Evolutionary conservation across 441 rosid species (phyloP).

Genomic region (Gossypium davidsonii): DNA sequence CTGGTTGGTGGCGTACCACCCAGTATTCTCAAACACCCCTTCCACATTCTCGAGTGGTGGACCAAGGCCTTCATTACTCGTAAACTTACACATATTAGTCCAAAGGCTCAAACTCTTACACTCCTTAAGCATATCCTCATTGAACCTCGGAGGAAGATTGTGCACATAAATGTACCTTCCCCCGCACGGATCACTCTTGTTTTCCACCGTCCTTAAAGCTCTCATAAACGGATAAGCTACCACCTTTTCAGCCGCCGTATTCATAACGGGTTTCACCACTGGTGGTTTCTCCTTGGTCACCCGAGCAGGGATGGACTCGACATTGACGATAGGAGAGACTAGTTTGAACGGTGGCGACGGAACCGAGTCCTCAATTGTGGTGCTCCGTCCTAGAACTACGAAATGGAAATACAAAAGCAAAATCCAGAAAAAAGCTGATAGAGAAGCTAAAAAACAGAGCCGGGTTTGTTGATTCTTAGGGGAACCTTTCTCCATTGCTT

Average conservation of each 20-base stretch:
- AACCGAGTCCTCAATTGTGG: slow-evolving; percentile 34
- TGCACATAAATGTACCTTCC: slow-evolving; percentile 91
- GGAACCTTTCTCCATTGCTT: slow-evolving; percentile 65
- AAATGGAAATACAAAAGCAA: slow-evolving; percentile 73
- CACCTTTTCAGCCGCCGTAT: slow-evolving; percentile 4
- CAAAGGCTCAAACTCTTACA: slow-evolving; percentile 87
- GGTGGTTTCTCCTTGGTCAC: slow-evolving; percentile 6
- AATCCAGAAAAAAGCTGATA: slow-evolving; percentile 73
- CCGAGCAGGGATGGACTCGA: slow-evolving; percentile 23
- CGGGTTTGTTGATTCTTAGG: slow-evolving; percentile 53
- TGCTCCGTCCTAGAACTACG: slow-evolving; percentile 42
- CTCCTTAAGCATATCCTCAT: slow-evolving; percentile 90
- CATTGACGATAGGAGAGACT: slow-evolving; percentile 20
- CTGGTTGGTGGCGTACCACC: slow-evolving; percentile 93
- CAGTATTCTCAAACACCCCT: slow-evolving; percentile 81
- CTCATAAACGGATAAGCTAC: slow-evolving; percentile 51
- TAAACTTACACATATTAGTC: slow-evolving; percentile 99
- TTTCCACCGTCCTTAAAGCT: slow-evolving; percentile 72
- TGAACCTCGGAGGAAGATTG: slow-evolving; percentile 77
- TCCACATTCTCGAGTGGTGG: slow-evolving; percentile 86
- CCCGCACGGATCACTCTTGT: slow-evolving; percentile 87
- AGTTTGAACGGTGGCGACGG: slow-evolving; percentile 37
- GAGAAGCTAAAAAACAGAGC: slow-evolving; percentile 50
- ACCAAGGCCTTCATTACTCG: slow-evolving; percentile 81
- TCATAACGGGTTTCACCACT: neutral